Evolutionary conservation across 2,329 filamentous ascomycete species (phyloP).

Genomic region (Fusarium algeriense): DNA sequence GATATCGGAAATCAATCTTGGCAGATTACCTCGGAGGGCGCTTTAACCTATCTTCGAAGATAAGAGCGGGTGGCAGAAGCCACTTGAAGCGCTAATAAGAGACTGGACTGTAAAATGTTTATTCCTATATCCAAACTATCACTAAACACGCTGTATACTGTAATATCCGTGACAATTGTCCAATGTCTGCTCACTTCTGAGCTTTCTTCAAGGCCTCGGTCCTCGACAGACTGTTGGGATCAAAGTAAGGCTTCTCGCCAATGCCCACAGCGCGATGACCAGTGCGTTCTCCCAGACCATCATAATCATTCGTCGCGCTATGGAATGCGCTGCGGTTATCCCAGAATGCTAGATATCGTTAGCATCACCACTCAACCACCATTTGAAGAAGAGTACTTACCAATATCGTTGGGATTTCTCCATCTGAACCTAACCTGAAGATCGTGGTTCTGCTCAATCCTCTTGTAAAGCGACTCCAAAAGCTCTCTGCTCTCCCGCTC

Average conservation of each 20-base stretch:
- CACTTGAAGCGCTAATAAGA: too few relatives aligned
- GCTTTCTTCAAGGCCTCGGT: constrained; percentile 14
- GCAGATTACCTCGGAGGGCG: too few relatives aligned
- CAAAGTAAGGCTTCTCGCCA: constrained; percentile 67
- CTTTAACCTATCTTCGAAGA: too few relatives aligned
- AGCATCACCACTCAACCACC: neutral
- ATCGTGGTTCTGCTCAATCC: constrained; percentile 62
- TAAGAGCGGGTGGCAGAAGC: too few relatives aligned
- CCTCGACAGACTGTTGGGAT: constrained; percentile 62
- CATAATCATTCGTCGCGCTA: constrained; percentile 69
- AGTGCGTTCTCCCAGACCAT: constrained; percentile 62
- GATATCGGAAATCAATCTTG: too few relatives aligned
- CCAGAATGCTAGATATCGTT: constrained; percentile 62
- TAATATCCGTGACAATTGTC: too few relatives aligned
- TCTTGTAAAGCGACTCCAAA: constrained; percentile 56
- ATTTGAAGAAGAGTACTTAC: neutral
- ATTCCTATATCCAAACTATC: too few relatives aligned
- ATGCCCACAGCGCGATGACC: constrained; percentile 67
- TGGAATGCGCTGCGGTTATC: constrained; percentile 71
- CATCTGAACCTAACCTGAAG: constrained; percentile 63
- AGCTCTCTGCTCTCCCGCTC: constrained; percentile 58
- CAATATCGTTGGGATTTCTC: constrained; percentile 57
- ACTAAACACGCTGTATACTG: too few relatives aligned
- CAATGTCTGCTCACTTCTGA: neutral
- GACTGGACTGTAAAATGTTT: too few relatives aligned